Base-by-base conservation (phyloP, 202 grass and related monocot species). In the Bolboschoenoplectus hybrid region DNA sequence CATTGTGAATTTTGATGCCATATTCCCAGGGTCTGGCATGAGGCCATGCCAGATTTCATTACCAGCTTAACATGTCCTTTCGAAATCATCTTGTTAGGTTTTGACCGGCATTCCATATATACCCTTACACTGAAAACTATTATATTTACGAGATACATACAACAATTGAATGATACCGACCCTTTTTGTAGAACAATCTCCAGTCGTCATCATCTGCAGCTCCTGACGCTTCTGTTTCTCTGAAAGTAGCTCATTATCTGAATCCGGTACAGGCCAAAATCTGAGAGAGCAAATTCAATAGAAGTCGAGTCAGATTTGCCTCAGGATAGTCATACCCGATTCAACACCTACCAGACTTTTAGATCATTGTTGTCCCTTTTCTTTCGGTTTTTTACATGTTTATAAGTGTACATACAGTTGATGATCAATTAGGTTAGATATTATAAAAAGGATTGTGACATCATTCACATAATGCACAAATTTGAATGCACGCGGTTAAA, bases 141-240 rank as follows among this genome's bases (percentile, higher is more conserved):
- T 75, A 65, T 67, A 44, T 75, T 86, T 52, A 39, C 32, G 6
- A 72, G 39, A 64, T 86, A 38, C 46, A 86, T 9, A 62, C 17
- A 32, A 71, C 67, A 19, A 49, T 73, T 71, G 73, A 65, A 1
- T 57, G 80, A 76, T 68, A 67, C 90, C 7, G 17, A 99, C 97
- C 88, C 85, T 94, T 87, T 99, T 99, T 75, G 88, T 90, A 56
- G 87, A 83, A 75, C 92, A 96, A 85, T 94, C 93, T 85, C 88
- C 90, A 63, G 85, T 90, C 57, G 26, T 26, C 14, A 91, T 87
- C 9, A 94, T 89, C 81, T 94, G 82, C 35, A 99, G 69, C 88
- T 99, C 92, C 74, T 90, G 93, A 78, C 97, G 90, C 74, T 93
- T 92, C 78, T 82, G 75, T 87, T 83, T 81, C 87, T 88, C 88